A percentile compares a stretch with the other conserved stretches of the same genome.
Conservation (phyloP, 208 protist genomes). For the Leishmania major region DNA sequence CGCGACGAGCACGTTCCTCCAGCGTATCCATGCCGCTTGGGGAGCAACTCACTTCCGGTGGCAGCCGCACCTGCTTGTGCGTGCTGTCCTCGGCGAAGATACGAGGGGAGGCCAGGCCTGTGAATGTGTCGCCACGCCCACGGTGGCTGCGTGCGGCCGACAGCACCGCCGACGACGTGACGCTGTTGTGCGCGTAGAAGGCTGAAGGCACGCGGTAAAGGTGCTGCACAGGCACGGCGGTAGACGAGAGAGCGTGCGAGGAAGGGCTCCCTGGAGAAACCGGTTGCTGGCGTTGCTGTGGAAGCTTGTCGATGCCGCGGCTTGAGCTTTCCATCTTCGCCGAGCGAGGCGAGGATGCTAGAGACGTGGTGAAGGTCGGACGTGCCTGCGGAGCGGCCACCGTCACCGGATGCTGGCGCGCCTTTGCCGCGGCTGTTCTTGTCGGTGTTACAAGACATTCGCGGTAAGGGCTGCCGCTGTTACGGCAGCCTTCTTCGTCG, state of each 20-base stretch:
- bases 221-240: constrained; percentile 15
- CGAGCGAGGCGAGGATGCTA: neutral
- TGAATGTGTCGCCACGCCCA: neutral
- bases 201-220: constrained; percentile 15
- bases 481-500: neutral
- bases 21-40: constrained; percentile 1
- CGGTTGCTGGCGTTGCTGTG: neutral
- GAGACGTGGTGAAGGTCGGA: neutral
- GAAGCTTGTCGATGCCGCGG: neutral
- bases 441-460: neutral
- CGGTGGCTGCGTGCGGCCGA: neutral
- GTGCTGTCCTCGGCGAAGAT: neutral
- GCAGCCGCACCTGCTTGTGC: neutral
- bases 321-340: neutral
- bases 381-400: neutral
- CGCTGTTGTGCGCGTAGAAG: constrained; percentile 5
- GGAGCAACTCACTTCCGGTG: neutral
- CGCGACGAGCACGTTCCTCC: constrained; percentile 24
- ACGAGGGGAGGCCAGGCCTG: neutral
- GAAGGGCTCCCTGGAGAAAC: constrained; percentile 4
- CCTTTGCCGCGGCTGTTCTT: neutral
- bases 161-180: neutral
- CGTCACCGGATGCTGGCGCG: neutral
- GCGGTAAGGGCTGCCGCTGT: neutral
- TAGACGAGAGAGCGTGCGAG: neutral